Conservation (phyloP, 805 yeast species). For the Candida corydali region DNA sequence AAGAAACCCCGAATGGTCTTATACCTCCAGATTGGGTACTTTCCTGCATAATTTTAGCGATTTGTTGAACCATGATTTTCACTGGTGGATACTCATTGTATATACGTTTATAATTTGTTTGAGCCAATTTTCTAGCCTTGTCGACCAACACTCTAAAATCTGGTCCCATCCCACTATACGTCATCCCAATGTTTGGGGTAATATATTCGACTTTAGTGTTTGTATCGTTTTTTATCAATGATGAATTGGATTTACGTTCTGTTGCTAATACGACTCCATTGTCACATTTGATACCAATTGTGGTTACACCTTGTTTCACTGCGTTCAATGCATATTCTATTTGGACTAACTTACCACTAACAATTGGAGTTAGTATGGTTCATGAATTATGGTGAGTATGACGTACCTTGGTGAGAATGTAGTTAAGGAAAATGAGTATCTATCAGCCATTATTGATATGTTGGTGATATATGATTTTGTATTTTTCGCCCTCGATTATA, state of each 20-base stretch:
- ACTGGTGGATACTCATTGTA: slow-evolving; percentile 98
- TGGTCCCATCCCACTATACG: slow-evolving; percentile 98
- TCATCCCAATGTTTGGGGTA: slow-evolving; percentile 95
- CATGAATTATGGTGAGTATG: slow-evolving; percentile 3
- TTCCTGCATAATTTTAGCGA: slow-evolving; percentile 96
- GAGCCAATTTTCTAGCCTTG: slow-evolving; percentile 89
- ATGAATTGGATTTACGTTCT: slow-evolving; percentile 82
- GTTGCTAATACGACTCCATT: slow-evolving; percentile 97
- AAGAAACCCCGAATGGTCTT: slow-evolving; percentile 96
- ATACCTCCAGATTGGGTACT: slow-evolving; percentile 99
- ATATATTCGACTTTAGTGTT: slow-evolving; percentile 74
- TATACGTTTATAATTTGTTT: slow-evolving; percentile 85
- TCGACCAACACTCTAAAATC: slow-evolving; percentile 94
- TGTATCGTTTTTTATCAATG: slow-evolving; percentile 69
- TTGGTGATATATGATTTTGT: no score
- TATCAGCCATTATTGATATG: slow-evolving; percentile 87
- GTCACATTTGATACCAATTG: slow-evolving; percentile 88
- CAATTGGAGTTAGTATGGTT: slow-evolving; percentile 9
- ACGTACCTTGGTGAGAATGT: slow-evolving; percentile 94
- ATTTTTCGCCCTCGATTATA: slow-evolving; percentile 2
- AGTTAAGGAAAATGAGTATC: slow-evolving; percentile 95
- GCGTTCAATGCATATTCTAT: slow-evolving; percentile 97
- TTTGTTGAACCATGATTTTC: slow-evolving; percentile 85
- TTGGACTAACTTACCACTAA: slow-evolving; percentile 93
- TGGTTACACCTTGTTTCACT: slow-evolving; percentile 96